Evolutionary conservation across 108 stramenopile species (phyloP), one percentile per base, ranked within the genome.

Genomic region (Aurantiochytrium sp.): DNA sequence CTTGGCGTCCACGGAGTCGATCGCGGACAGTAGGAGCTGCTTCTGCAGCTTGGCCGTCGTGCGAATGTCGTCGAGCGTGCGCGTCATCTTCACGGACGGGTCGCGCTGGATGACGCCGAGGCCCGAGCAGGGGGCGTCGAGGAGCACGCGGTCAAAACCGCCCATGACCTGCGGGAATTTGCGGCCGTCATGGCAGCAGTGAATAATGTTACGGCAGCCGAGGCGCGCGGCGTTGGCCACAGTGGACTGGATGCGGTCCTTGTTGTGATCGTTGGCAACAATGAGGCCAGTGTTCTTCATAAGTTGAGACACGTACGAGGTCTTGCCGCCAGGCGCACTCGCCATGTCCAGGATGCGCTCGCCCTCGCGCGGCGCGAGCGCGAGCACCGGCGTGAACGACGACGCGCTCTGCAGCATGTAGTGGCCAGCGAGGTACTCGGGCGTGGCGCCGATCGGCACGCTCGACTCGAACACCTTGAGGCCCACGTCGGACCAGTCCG

Each of bases 401-500:
- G 98, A 96, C 4, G 99, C 98, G 87, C 96, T 95, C 89, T 99
- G 99, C 55, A 99, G 94, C 97, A 99, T 99, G 93, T 99, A 99
- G 87, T 97, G 96, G 6, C 99, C 99, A 41, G 96, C 95, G 55
- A 99, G 92, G 92, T 99, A 99, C 90, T 99, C 99, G 19, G 99
- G 99, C 21, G 99, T 99, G 6, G 99, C 99, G 22, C 99, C 99
- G 68, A 99, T 95, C 12, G 99, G 99, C 22, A 99, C 96, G n/a
- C 94, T 90, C 50, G 96, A 96, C 87, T 98, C 98, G 41, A 95
- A 95, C 86, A 99, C 97, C 86, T 98, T 98, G 52, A 99, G 90
- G 6, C 96, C 98, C 24, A 99, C 99, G 93, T 99, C 98, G 68
- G 96, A 97, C 99, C 99, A 99, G 45, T 89, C 52, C 17, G 97